A percentile compares a stretch with the other conserved stretches of the same genome.
phyloP scores from a whole-genome alignment of 2,329 filamentous ascomycete genomes.

The Emmonsiellopsis sp. region DNA sequence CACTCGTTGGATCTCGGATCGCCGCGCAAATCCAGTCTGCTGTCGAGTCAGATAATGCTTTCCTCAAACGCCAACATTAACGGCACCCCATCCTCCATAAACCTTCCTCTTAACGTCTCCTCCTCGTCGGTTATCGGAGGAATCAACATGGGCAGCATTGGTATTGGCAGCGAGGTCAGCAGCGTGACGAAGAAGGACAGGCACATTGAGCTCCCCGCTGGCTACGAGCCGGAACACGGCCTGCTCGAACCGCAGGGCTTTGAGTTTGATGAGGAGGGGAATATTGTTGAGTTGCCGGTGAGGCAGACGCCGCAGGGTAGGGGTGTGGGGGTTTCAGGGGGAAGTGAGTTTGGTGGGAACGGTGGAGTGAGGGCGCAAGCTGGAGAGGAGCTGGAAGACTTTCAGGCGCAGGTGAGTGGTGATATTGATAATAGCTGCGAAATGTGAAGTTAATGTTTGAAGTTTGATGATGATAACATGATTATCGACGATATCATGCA shows the following conservation, averaged over 20 bases:
- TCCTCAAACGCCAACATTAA: too few species aligned
- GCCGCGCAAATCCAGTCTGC: conserved; percentile 23
- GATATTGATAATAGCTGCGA: conserved; percentile 2
- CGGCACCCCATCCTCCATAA: too few species aligned
- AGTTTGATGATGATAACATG: conserved; percentile 11
- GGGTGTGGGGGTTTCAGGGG: conserved; percentile 12
- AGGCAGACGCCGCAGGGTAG: conserved; percentile 5
- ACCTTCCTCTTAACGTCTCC: conserved; percentile 38
- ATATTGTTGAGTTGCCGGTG: conserved; percentile 40
- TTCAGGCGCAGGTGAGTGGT: conserved; percentile 25
- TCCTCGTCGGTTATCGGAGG: conserved; percentile 38
- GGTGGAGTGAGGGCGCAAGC: conserved; percentile 34
- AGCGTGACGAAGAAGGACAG: conserved; percentile 25
- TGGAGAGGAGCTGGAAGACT: conserved; percentile 27
- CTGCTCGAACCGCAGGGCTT: conserved; percentile 47
- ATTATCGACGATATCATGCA: conserved; percentile 23
- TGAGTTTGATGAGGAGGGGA: conserved; percentile 53
- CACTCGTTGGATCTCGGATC: conserved; percentile 22
- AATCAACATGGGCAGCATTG: conserved; percentile 28
- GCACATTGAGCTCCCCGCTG: conserved; percentile 18
- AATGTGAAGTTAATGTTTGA: conserved; percentile 9
- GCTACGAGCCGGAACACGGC: conserved; percentile 34
- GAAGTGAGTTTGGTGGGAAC: conserved; percentile 28
- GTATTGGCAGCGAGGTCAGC: conserved; percentile 32
- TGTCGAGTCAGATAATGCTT: conserved; percentile 20